Base-by-base conservation (phyloP, 1,139 yeast genomes). In the Scheffersomyces parashehatae region DNA sequence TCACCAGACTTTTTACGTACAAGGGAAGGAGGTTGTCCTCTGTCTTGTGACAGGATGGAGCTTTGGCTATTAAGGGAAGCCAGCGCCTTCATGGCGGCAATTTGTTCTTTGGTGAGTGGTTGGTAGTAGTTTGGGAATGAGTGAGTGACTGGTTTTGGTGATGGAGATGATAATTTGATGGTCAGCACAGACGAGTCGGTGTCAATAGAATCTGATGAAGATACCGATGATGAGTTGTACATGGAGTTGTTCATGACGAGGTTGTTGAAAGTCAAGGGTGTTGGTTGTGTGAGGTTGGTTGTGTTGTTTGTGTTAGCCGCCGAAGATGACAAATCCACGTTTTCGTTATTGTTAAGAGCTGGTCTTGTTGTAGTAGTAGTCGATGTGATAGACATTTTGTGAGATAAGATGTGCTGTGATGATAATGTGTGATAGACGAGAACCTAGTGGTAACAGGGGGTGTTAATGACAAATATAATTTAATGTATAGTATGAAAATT, bases 1-100 rank as follows among this genome's bases (percentile, higher is more conserved):
- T 69, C 73, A 4, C 75, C 75, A 6, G 71, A 65, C 48, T 68
- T 69, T 52, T 69, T 70, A 40, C 72, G 64, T 10, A 70, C 50
- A 35, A 69, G 51, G 28, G 44, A 37, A 8, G 44, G 44, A 11
- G 43, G 33, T 24, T 28, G 32, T n/a, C 29, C 16, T 26, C 34
- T 40, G 16, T 31, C 33, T 20, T 31, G 35, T 31, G 35, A 10
- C 26, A 20, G 26, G 26, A 7, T 20, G 24, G 35, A 31, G 35
- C 20, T 31, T 15, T 31, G 15, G 15, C 20, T 31, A 12, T 31
- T 31, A 13, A 31, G 35, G 24, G 20, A 20, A 14, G 35, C 20
- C 35, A 31, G 35, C 7, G 15, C 20, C 35, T 31, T 31, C 35
- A 31, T 31, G 35, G 35, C 35, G 35, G 35, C 35, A 8, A 26